Base-by-base conservation (phyloP, 2,329 filamentous ascomycete genomes). In the Microsporum ferrugineum region DNA sequence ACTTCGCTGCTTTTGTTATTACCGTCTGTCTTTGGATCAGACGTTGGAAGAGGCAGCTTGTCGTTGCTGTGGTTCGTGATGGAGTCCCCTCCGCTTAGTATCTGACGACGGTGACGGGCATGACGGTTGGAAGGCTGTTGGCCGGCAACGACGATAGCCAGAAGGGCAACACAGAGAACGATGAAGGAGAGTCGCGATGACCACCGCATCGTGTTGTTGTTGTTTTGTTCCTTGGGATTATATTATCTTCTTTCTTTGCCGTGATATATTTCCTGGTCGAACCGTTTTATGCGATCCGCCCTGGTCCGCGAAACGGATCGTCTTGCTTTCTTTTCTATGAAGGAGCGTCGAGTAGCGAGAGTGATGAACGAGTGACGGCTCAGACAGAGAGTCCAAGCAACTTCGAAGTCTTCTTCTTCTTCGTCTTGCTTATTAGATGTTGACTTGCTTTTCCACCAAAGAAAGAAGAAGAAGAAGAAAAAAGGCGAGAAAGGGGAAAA, bases 101-200 rank as follows among this genome's bases (percentile, higher is more conserved):
- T 34, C 49, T 60, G 51, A 27, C 41, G 38, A 55, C 34, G 53
- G 36, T 57, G 55, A 23, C 41, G 39, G 56, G 49, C 34, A 56
- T 62, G 58, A n/a, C 55, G 49, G 29, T 34, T 49, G 7, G 23
- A 10, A 2, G 49, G 49, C 31, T 55, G 49, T 12, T 55, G 45
- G 14, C 60, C 61, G 17, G 41, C 58, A 8, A 62, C 58, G 2
- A 58, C 61, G 51, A 64, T 39, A 12, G 63, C 64, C 14, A 66
- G 63, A n/a, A 65, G 31, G 10, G 62, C 33, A 41, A 62, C 55
- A 31, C 62, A 60, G 47, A 66, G 61, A 29, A 65, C 29, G 34
- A 66, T 58, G 33, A 66, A 31, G 5, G 65, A 64, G 47, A 65
- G 57, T 14, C 57, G 57, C 29, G 65, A 63, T 33, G 60, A 55